These are phyloP conservation scores for Cadophora luteo-olivacea DNA, from an alignment of 2,329 filamentous ascomycete species.

Conservation along the genomic window DNA sequence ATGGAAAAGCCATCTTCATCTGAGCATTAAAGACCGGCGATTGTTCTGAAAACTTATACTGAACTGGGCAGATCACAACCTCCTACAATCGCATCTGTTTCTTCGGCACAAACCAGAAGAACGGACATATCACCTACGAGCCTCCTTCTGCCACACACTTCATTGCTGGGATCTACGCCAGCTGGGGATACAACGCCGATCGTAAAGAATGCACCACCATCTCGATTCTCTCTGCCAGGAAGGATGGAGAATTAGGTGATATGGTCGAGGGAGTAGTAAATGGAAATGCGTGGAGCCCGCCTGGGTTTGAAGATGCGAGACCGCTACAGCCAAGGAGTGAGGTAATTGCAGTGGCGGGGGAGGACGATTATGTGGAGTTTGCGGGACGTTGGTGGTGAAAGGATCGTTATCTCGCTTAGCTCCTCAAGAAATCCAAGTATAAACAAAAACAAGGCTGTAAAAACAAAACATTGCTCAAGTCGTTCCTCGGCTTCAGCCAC, in stretches of 20 bases:
- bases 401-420: too few species aligned
- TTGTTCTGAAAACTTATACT: too few species aligned
- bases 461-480: too few species aligned
- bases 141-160: not conserved
- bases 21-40: too few species aligned
- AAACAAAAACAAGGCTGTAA: too few species aligned
- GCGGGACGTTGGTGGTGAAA: conserved; percentile 13
- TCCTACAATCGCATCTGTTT: conserved; percentile 23
- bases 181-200: conserved; percentile 21
- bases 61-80: conserved; percentile 25
- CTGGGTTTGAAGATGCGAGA: conserved; percentile 6
- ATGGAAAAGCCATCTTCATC: not conserved
- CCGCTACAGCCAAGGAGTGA: not conserved
- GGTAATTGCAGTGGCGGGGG: conserved; percentile 19
- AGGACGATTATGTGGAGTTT: conserved; percentile 15
- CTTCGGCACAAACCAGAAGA: conserved; percentile 29
- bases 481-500: too few species aligned
- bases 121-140: conserved; percentile 20
- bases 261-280: conserved; percentile 2
- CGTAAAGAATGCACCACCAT: conserved; percentile 11
- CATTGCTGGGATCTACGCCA: conserved; percentile 28
- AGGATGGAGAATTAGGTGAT: not conserved
- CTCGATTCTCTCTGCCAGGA: conserved; percentile 17
- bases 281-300: not conserved
- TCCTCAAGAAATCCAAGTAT: too few species aligned